phyloP scores from a whole-genome alignment of 2,329 filamentous ascomycete genomes.

The Leptographium lundbergii region DNA sequence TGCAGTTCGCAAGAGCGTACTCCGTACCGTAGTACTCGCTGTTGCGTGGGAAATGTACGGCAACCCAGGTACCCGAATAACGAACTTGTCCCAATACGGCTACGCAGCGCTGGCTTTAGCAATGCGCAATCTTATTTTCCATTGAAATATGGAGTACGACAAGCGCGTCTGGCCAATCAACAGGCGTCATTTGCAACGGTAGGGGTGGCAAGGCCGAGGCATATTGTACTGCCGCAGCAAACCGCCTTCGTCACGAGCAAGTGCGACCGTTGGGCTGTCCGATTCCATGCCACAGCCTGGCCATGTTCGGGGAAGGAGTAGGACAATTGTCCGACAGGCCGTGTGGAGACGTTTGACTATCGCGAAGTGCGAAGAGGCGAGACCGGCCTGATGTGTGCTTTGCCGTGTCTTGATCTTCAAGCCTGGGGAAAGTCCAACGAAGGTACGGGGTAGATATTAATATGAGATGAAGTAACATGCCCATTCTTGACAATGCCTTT shows the following conservation, averaged over 20 bases:
- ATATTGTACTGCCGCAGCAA: neutral
- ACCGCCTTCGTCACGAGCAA: neutral
- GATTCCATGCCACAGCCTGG: no score
- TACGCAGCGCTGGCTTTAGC: neutral
- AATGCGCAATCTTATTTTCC: constrained; percentile 1
- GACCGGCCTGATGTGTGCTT: no score
- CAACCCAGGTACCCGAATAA: neutral
- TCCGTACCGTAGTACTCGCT: neutral
- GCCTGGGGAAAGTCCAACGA: no score
- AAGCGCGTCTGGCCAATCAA: neutral
- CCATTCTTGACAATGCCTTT: no score
- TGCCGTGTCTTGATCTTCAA: no score
- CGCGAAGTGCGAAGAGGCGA: no score
- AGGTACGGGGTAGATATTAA: no score
- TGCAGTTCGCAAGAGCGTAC: neutral
- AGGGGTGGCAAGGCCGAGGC: neutral
- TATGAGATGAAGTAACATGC: no score
- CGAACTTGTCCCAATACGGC: neutral
- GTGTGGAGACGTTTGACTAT: neutral
- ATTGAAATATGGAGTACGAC: neutral
- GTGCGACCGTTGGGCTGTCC: neutral
- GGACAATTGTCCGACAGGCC: neutral
- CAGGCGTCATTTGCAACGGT: neutral
- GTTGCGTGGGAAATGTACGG: neutral
- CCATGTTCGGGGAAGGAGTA: neutral